phyloP scores from a whole-genome alignment of 1,139 yeast species.

The Nakaseomyces glabratus region DNA sequence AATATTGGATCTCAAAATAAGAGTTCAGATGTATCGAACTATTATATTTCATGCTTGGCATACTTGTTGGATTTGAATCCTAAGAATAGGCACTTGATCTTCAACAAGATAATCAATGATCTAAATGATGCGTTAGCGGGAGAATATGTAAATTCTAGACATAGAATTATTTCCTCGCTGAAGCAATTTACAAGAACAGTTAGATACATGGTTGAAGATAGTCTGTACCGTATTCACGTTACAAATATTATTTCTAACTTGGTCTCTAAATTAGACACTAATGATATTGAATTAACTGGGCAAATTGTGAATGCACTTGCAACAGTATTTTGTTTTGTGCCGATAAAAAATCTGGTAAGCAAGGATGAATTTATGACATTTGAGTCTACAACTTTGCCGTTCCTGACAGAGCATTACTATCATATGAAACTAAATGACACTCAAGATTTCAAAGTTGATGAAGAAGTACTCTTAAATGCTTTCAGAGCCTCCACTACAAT shows the following conservation, averaged over 20 bases:
- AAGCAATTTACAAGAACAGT: conserved; percentile 58
- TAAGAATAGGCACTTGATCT: conserved; percentile 35
- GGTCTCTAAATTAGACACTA: conserved; percentile 79
- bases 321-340: conserved; percentile 65
- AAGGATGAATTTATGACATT: conserved; percentile 45
- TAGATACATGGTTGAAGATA: conserved; percentile 57
- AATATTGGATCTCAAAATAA: conserved; percentile 77
- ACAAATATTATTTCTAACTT: conserved; percentile 63
- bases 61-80: conserved; percentile 60
- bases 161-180: conserved; percentile 68
- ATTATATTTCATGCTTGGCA: conserved; percentile 54
- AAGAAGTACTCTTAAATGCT: conserved; percentile 45
- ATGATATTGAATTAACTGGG: conserved; percentile 70
- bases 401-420: conserved; percentile 55
- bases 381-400: conserved; percentile 39
- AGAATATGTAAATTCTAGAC: conserved; percentile 69
- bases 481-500: conserved; percentile 61
- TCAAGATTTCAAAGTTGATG: conserved; percentile 32
- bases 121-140: conserved; percentile 75
- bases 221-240: conserved; percentile 67
- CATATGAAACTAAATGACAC: conserved; percentile 35
- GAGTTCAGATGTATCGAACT: conserved; percentile 46
- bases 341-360: conserved; percentile 46
- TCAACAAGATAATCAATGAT: conserved; percentile 62
- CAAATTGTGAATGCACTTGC: conserved; percentile 64